Percentiles rank a stretch among this genome's conserved stretches.
Conservation (phyloP, 345 rosid genomes). For the Eucalyptus paniculata region DNA sequence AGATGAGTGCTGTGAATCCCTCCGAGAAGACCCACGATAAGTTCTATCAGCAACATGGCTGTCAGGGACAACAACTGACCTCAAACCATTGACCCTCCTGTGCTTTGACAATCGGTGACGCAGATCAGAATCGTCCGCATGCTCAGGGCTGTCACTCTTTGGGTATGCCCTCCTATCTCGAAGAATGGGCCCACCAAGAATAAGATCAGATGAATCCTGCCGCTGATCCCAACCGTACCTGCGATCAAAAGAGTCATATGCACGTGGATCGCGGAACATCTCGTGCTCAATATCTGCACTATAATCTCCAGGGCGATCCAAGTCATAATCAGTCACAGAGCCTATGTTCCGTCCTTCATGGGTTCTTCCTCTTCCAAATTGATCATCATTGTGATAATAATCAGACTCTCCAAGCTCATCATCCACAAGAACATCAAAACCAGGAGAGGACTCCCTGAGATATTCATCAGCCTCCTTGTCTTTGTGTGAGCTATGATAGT, state of each 20-base stretch:
- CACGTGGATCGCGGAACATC: conserved; percentile 21
- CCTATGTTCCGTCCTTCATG: conserved; percentile 43
- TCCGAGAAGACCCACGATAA: conserved; percentile 25
- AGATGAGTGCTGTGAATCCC: conserved; percentile 17
- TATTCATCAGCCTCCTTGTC: conserved; percentile 60
- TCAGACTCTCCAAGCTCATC: conserved; percentile 59
- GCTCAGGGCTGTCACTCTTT: conserved; percentile 40
- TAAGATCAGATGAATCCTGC: conserved; percentile 41
- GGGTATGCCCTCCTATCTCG: conserved; percentile 33
- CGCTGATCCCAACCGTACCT: conserved; percentile 47
- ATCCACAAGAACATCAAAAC: conserved; percentile 94
- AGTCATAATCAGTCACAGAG: conserved; percentile 45
- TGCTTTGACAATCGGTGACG: conserved; percentile 62
- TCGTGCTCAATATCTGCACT: conserved; percentile 35
- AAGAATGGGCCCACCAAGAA: conserved; percentile 16
- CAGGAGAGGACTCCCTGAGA: conserved; percentile 87
- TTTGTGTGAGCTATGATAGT: conserved; percentile 25
- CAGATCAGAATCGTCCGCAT: conserved; percentile 39
- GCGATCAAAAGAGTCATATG: conserved; percentile 35
- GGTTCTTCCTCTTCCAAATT: conserved; percentile 35
- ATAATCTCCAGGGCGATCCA: conserved; percentile 28
- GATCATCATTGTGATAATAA: conserved; percentile 66
- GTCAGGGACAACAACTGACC: conserved; percentile 46
- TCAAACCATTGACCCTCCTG: conserved; percentile 49
- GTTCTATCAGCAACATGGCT: conserved; percentile 27